phyloP scores from a whole-genome alignment of 345 rosid species.

The Atalantia buxifolia region DNA sequence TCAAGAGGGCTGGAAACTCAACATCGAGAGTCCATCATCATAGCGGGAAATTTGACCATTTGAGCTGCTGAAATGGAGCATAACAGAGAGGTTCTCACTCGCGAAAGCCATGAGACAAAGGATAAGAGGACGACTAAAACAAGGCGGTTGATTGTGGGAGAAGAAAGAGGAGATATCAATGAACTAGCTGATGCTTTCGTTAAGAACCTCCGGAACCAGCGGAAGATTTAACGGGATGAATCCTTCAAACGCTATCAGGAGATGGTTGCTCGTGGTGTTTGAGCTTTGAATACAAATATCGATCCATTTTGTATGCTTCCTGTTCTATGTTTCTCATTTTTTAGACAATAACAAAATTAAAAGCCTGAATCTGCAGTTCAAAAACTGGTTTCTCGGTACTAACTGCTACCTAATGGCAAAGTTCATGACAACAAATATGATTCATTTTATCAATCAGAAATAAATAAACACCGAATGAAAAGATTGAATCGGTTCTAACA shows the following conservation, averaged over 20 bases:
- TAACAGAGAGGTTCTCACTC: not conserved
- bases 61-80: not conserved
- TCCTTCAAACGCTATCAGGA: not conserved
- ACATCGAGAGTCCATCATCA: not conserved
- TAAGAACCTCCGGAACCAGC: not conserved
- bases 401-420: not conserved
- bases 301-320: too few relatives aligned
- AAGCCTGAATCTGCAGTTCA: not conserved
- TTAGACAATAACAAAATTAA: too few relatives aligned
- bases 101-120: not conserved
- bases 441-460: not conserved
- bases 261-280: not conserved
- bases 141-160: too few relatives aligned
- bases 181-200: too few relatives aligned
- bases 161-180: too few relatives aligned
- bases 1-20: not conserved
- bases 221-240: slow-evolving; percentile 5
- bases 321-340: too few relatives aligned
- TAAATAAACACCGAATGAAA: not conserved
- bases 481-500: not conserved
- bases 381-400: not conserved
- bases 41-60: not conserved
- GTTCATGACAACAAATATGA: too few relatives aligned
- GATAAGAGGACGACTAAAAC: not conserved
- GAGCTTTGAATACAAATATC: not conserved